A percentile compares a stretch with the other conserved stretches of the same genome.
Evolutionary conservation across 257 asterid species (phyloP).

Genomic region (Ligustrum vulgare): DNA sequence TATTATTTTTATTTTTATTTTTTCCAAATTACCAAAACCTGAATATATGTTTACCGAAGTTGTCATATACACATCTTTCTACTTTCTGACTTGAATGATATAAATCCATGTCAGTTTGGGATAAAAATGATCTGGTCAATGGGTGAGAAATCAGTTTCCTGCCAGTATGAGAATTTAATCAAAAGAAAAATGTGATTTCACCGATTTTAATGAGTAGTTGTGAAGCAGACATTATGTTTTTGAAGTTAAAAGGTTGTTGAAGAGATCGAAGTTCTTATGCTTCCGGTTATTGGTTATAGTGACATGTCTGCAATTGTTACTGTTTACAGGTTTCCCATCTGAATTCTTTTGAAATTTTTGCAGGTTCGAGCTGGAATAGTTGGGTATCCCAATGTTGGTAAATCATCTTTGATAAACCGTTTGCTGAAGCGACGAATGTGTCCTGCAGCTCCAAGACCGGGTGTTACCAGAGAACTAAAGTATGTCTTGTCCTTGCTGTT

Average conservation of each 20-base stretch:
- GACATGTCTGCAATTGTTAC: not conserved
- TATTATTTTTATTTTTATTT: too few species aligned
- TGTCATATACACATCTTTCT: not conserved
- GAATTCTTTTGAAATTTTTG: conserved; percentile 25
- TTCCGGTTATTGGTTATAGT: not conserved
- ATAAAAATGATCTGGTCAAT: not conserved
- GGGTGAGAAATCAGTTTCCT: conserved; percentile 9
- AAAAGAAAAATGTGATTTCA: not conserved
- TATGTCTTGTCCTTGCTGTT: conserved; percentile 36
- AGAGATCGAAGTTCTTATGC: conserved; percentile 4
- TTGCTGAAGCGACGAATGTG: conserved; percentile 95
- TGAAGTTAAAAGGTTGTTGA: conserved; percentile 1
- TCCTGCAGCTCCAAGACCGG: conserved; percentile 98
- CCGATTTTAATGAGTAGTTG: not conserved
- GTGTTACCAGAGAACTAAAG: conserved; percentile 92
- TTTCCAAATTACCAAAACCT: not conserved
- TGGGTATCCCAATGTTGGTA: conserved; percentile 96
- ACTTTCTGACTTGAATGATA: conserved; percentile 12
- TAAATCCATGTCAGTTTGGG: not conserved
- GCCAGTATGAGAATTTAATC: conserved; percentile 3
- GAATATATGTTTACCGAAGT: not conserved
- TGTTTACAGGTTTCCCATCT: conserved; percentile 9
- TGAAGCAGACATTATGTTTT: conserved; percentile 5
- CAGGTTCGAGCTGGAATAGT: conserved; percentile 97
- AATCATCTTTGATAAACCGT: conserved; percentile 93